phyloP scores from a whole-genome alignment of 345 rosid genomes.

The Salix suchowensis region DNA sequence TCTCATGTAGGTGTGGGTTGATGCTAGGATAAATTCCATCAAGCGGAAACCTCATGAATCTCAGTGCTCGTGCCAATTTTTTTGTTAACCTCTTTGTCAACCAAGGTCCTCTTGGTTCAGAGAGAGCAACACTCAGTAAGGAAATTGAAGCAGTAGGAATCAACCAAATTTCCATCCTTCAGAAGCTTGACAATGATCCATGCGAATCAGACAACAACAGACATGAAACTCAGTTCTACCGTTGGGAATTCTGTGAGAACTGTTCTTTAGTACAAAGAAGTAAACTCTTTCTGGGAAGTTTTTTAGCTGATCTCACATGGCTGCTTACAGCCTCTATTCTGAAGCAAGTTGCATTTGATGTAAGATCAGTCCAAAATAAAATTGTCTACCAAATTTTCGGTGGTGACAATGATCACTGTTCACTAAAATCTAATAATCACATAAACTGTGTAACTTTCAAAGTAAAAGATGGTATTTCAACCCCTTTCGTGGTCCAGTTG shows the following conservation, averaged over 20 bases:
- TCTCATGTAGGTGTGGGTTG: constrained; percentile 58
- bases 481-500: constrained; percentile 39
- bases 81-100: constrained; percentile 49
- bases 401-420: constrained; percentile 25
- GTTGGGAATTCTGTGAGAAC: constrained; percentile 70
- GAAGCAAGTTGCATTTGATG: constrained; percentile 44
- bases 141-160: constrained; percentile 43
- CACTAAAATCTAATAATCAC: constrained; percentile 17
- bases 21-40: constrained; percentile 70
- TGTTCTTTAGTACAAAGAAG: constrained; percentile 41
- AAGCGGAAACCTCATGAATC: constrained; percentile 69
- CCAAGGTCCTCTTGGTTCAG: constrained; percentile 55
- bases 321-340: constrained; percentile 58
- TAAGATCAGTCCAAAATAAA: constrained; percentile 55
- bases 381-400: constrained; percentile 52
- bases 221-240: constrained; percentile 40
- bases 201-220: constrained; percentile 34
- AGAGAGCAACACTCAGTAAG: constrained; percentile 47
- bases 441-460: constrained; percentile 44
- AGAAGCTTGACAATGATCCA: constrained; percentile 45
- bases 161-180: constrained; percentile 56
- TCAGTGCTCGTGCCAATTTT: constrained; percentile 57
- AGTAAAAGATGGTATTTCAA: constrained; percentile 39
- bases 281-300: constrained; percentile 59
- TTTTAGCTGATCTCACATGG: constrained; percentile 63